phyloP scores from a whole-genome alignment of 2,329 filamentous ascomycete species.

The Penicillium brevicompactum region DNA sequence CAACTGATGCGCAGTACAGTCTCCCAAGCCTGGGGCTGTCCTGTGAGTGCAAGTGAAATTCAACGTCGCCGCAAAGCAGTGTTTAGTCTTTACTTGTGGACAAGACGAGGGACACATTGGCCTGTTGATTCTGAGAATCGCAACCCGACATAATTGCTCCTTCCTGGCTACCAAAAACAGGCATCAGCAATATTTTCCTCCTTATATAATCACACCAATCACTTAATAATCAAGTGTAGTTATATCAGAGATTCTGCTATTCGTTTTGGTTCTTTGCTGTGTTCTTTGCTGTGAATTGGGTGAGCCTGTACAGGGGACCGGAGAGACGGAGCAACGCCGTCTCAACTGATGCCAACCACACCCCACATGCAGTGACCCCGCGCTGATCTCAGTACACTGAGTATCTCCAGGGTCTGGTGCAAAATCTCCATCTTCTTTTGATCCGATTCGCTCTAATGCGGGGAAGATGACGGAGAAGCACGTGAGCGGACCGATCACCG shows the following conservation, averaged over 20 bases:
- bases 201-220: no score
- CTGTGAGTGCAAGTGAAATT: constrained; percentile 83
- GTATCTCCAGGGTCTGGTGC: no score
- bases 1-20: constrained; percentile 93
- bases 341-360: neutral
- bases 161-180: no score
- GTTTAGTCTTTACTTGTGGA: constrained; percentile 85
- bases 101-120: constrained; percentile 86
- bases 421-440: no score
- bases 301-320: neutral
- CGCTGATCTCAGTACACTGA: neutral
- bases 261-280: neutral
- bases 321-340: neutral
- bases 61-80: constrained; percentile 82
- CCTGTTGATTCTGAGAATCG: constrained; percentile 40
- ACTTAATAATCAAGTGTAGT: no score
- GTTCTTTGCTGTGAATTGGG: neutral
- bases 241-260: no score
- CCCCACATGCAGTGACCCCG: neutral
- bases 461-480: neutral
- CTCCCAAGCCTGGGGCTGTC: constrained; percentile 80
- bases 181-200: no score
- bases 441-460: no score
- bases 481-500: constrained; percentile 5
- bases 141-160: no score